phyloP scores from a whole-genome alignment of 495 filamentous ascomycete species.

The Penicillium soppii region DNA sequence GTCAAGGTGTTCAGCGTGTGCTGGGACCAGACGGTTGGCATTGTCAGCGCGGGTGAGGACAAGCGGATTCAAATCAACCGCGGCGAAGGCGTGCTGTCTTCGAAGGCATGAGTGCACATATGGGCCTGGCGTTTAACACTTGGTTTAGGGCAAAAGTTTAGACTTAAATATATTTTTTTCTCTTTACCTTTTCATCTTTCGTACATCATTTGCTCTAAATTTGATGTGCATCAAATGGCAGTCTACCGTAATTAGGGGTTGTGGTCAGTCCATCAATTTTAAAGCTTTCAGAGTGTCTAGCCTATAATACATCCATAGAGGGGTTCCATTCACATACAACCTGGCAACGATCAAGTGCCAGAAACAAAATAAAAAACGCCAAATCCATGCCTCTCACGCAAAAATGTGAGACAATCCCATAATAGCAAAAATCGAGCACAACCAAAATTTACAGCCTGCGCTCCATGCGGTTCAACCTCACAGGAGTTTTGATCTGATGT shows the following conservation, averaged over 20 bases:
- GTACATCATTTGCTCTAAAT: slow-evolving; percentile 1
- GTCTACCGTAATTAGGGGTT: too few relatives aligned
- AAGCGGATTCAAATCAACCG: slow-evolving; percentile 88
- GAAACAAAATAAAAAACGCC: slow-evolving; percentile 41
- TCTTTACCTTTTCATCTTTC: slow-evolving; percentile 11
- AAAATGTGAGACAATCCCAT: slow-evolving; percentile 25
- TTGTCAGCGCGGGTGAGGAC: slow-evolving; percentile 91
- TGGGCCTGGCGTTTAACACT: slow-evolving; percentile 35
- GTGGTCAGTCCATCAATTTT: too few relatives aligned
- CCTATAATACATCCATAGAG: slow-evolving; percentile 33
- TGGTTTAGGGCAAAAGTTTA: slow-evolving; percentile 37
- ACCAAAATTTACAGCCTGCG: slow-evolving; percentile 49
- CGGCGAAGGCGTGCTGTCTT: slow-evolving; percentile 51
- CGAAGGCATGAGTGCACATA: slow-evolving; percentile 34
- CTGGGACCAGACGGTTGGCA: slow-evolving; percentile 83
- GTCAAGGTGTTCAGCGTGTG: slow-evolving; percentile 87
- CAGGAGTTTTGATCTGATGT: slow-evolving; percentile 66
- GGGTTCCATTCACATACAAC: slow-evolving; percentile 19
- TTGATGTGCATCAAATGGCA: slow-evolving; percentile 4
- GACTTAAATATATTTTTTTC: slow-evolving; percentile 10
- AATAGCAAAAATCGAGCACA: slow-evolving; percentile 7
- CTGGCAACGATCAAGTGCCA: slow-evolving; percentile 22
- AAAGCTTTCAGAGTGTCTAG: slow-evolving; percentile 7
- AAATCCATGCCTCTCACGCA: slow-evolving; percentile 36
- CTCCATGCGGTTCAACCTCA: slow-evolving; percentile 77